phyloP scores from a whole-genome alignment of 139 green algal genomes.

The Zygnema cylindricum region DNA sequence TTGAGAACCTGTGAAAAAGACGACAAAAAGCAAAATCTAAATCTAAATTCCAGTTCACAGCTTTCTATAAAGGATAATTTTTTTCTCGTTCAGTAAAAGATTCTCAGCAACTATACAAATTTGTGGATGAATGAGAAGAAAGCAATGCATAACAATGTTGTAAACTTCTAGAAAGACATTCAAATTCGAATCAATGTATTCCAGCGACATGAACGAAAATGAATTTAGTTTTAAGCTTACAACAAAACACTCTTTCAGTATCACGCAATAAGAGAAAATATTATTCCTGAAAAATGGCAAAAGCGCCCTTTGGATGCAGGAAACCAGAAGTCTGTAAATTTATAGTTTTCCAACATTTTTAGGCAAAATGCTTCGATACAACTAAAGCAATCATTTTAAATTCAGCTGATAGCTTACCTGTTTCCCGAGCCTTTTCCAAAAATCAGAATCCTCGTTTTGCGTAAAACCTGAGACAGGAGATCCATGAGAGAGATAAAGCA shows the following conservation, averaged over 20 bases:
- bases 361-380: neutral
- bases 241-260: neutral
- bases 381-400: neutral
- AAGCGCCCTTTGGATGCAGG: neutral
- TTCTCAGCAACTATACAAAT: too few species aligned
- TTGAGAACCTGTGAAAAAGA: conserved; percentile 3
- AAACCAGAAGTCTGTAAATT: neutral
- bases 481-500: conserved; percentile 36
- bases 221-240: neutral
- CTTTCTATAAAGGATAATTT: too few species aligned
- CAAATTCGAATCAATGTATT: neutral
- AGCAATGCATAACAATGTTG: too few species aligned
- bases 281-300: neutral
- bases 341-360: conserved; percentile 5
- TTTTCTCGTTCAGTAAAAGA: too few species aligned
- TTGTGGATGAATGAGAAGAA: too few species aligned
- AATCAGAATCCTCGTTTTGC: conserved; percentile 4
- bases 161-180: too few species aligned
- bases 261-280: neutral
- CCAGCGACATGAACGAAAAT: neutral
- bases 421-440: conserved; percentile 17
- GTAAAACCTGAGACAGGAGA: conserved; percentile 23
- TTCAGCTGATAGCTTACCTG: conserved; percentile 5
- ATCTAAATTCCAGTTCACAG: too few species aligned
- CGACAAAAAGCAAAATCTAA: too few species aligned